phyloP scores from a whole-genome alignment of 257 asterid genomes.

The Plantago elongata region DNA sequence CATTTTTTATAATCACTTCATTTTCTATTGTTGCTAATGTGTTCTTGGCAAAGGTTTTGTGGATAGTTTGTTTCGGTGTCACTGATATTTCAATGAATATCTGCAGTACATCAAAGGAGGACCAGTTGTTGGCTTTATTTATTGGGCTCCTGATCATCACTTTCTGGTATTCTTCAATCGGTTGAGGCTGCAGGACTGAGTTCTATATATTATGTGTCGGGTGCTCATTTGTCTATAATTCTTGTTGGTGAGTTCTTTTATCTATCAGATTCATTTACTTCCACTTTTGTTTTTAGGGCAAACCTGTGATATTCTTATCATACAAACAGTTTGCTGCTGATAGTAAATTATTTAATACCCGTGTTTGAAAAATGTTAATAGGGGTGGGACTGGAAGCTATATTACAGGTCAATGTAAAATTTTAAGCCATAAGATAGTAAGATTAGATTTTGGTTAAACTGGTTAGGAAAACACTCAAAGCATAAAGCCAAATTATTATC shows the following conservation, averaged over 20 bases:
- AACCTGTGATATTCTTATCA: background rate
- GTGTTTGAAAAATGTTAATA: no score
- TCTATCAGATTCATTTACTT: background rate
- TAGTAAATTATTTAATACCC: no score
- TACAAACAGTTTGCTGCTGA: background rate
- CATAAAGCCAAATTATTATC: no score
- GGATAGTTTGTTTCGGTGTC: slow-evolving; percentile 7
- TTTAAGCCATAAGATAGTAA: no score
- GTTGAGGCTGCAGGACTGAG: slow-evolving; percentile 66
- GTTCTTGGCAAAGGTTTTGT: slow-evolving; percentile 1
- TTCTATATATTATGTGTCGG: slow-evolving; percentile 24
- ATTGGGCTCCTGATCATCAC: slow-evolving; percentile 88
- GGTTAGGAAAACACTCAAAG: no score
- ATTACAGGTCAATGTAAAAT: no score
- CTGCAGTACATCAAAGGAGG: slow-evolving; percentile 89
- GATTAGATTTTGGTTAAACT: no score
- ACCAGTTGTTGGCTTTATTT: slow-evolving; percentile 90
- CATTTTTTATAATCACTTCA: slow-evolving; percentile 1
- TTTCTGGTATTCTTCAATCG: slow-evolving; percentile 87
- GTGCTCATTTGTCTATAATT: slow-evolving; percentile 26
- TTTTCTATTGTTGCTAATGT: slow-evolving; percentile 5
- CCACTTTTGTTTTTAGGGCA: background rate
- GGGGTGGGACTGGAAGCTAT: no score
- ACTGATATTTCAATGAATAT: slow-evolving; percentile 19
- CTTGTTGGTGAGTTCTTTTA: slow-evolving; percentile 32